Base-by-base conservation (phyloP, 495 filamentous ascomycete genomes). In the Talaromyces stipitatus region DNA sequence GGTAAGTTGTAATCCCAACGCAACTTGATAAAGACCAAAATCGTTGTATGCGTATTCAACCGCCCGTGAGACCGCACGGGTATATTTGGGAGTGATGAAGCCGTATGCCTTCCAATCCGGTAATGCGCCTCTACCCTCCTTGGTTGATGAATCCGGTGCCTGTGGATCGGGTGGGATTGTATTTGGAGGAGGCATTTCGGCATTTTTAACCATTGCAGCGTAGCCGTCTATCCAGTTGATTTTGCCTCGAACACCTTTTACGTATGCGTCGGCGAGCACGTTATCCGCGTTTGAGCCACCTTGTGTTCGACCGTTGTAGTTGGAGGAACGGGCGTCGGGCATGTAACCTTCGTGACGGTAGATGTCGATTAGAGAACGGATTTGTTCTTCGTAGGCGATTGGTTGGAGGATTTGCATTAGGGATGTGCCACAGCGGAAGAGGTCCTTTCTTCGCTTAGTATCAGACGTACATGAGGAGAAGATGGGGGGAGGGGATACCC, bases 281-380 rank as follows among this genome's bases (percentile, higher is more conserved):
- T 86, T 88, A 65, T 91, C 87, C 1, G 82, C 82, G 59, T 89
- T 89, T 6, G 82, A 88, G 7, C 87, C 87, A 6, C 86, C 89
- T 70, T 91, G 87, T 1, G 77, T 78, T 11, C 80, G 76, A 46
- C 87, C 87, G 58, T 88, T 90, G 69, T 78, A 89, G 65, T 89
- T 87, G 11, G 81, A 85, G 4, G 82, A 85, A n/a, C 82, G 78
- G 2, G 69, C 82, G 60, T 87, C 84, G 2, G 85, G 83, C 55
- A 85, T 66, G 61, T 78, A 89, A 8, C 86, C 86, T 10, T 86
- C 85, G 59, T 83, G 71, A 7, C 82, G 72, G 76, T 80, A 90
- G 62, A 86, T 85, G 62, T 90, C 86, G 51, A 91, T 85, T 27
- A 89, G 62, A 5, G 85, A 85, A 14, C 86, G 77, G 61, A 89